These are phyloP conservation scores for Penicillium palitans DNA, from an alignment of 2,329 filamentous ascomycete genomes.

Conservation along the genomic window DNA sequence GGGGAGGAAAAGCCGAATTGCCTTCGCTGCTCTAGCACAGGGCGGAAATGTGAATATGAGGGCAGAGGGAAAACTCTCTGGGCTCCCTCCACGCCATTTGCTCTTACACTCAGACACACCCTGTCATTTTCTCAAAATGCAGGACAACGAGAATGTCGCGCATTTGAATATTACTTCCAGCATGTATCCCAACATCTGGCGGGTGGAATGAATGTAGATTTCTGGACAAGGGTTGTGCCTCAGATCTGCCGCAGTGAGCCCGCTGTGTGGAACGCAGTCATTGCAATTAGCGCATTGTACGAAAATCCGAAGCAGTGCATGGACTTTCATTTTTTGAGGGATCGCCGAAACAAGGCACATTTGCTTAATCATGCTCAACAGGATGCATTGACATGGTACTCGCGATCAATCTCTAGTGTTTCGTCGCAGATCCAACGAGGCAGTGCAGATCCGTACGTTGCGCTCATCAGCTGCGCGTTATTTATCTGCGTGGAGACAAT, in stretches of 20 bases:
- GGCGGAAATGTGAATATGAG: conserved; percentile 23
- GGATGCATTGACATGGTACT: conserved; percentile 36
- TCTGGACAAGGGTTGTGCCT: conserved; percentile 26
- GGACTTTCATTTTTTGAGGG: conserved; percentile 12
- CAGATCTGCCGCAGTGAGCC: conserved; percentile 27
- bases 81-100: not conserved
- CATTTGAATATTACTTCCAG: conserved; percentile 29
- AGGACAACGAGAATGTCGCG: conserved; percentile 22
- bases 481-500: conserved; percentile 38
- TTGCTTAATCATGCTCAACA: conserved; percentile 3
- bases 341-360: not conserved
- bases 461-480: conserved; percentile 33
- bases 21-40: conserved; percentile 20
- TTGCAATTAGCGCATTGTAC: conserved; percentile 24
- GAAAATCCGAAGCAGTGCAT: conserved; percentile 20
- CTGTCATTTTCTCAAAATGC: conserved; percentile 9
- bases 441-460: conserved; percentile 26
- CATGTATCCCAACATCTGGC: conserved; percentile 18
- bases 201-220: conserved; percentile 18
- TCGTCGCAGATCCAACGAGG: conserved; percentile 27
- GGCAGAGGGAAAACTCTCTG: not conserved
- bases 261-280: conserved; percentile 29
- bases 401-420: conserved; percentile 31
- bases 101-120: not conserved
- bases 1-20: conserved; percentile 28